Conservation (phyloP, 2,329 filamentous ascomycete species). For the Microascus cirrosus region DNA sequence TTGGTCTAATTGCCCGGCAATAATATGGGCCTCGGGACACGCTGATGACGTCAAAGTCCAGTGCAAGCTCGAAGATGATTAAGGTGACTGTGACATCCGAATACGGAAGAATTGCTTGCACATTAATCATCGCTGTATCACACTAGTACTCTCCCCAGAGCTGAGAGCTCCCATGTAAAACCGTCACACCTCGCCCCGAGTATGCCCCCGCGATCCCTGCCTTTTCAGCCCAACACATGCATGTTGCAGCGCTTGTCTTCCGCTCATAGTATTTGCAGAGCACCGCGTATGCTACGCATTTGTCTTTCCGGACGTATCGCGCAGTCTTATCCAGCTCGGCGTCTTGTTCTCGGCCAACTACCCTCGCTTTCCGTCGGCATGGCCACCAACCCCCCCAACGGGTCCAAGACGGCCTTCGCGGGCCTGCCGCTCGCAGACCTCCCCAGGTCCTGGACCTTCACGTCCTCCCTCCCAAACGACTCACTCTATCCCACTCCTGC, state of each 20-base stretch:
- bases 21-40: not conserved
- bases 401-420: not conserved
- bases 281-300: not conserved
- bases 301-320: not conserved
- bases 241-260: not conserved
- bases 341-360: not conserved
- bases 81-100: not conserved
- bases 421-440: constrained; percentile 35
- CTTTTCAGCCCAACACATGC: not conserved
- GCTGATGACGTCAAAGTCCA: not conserved
- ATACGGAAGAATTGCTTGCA: not conserved
- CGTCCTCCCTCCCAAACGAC: constrained; percentile 63
- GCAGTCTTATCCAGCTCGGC: not conserved
- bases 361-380: not conserved
- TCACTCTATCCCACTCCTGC: constrained; percentile 67
- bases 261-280: not conserved
- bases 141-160: not conserved
- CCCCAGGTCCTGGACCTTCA: constrained; percentile 56
- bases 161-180: not conserved
- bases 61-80: not conserved
- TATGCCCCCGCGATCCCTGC: not conserved
- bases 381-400: not conserved
- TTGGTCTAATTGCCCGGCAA: not conserved
- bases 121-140: not conserved
- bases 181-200: not conserved